Conservation (phyloP, 352 stramenopile genomes). For the Globisporangium ultimum region DNA sequence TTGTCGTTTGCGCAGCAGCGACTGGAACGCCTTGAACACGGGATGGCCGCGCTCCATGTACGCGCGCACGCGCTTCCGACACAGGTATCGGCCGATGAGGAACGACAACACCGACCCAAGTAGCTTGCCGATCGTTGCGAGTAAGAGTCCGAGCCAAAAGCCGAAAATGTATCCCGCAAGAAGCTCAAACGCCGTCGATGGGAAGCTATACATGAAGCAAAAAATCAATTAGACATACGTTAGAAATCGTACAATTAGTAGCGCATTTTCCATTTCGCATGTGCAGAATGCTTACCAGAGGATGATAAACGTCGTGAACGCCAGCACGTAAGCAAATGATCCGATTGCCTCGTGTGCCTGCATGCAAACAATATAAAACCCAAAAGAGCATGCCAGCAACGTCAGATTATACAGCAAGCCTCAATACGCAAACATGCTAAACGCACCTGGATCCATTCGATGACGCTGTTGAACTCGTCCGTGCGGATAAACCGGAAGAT, state of each 20-base stretch:
- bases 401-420: not conserved
- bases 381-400: not conserved
- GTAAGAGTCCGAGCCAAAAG: constrained; percentile 62
- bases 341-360: constrained; percentile 14
- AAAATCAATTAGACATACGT: constrained; percentile 6
- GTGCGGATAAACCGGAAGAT: constrained; percentile 12
- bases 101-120: constrained; percentile 67
- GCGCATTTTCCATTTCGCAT: no score
- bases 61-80: constrained; percentile 46
- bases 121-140: constrained; percentile 67
- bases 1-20: constrained; percentile 48
- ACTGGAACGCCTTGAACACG: constrained; percentile 66
- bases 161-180: constrained; percentile 76
- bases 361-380: not conserved
- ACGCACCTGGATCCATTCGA: constrained; percentile 23
- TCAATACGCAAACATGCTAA: no score
- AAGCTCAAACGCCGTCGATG: constrained; percentile 75
- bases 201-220: constrained; percentile 34
- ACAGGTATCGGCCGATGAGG: constrained; percentile 64
- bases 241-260: no score
- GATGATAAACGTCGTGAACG: constrained; percentile 21
- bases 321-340: constrained; percentile 14
- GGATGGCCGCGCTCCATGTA: constrained; percentile 76
- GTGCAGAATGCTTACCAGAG: constrained; percentile 11
- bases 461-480: constrained; percentile 17